Conservation (phyloP, 176 grass and related monocot species). For the Zoysia japonica region DNA sequence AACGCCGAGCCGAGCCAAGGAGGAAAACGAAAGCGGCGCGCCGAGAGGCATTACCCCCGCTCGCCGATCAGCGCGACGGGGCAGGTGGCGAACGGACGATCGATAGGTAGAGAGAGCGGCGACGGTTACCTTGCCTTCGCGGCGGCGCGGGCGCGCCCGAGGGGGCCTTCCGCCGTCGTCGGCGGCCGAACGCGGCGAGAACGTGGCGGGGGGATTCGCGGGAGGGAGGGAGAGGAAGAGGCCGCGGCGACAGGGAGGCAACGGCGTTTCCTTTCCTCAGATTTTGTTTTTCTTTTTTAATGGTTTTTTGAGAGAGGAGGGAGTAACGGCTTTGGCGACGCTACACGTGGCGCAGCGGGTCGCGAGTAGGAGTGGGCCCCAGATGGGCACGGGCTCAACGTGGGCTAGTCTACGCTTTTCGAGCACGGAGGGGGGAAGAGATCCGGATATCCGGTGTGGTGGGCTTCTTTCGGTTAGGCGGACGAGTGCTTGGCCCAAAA, state of each 20-base stretch:
- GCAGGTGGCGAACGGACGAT: background rate
- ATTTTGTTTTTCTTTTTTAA: background rate
- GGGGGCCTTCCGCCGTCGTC: background rate
- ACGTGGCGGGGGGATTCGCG: slow-evolving; percentile 20
- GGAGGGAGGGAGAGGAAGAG: background rate
- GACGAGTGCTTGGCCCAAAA: background rate
- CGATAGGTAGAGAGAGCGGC: background rate
- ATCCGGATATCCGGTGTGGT: background rate
- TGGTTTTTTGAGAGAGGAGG: background rate
- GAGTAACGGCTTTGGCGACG: slow-evolving; percentile 17
- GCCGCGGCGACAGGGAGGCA: slow-evolving; percentile 1
- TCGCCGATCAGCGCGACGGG: slow-evolving; percentile 1
- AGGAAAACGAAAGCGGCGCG: background rate
- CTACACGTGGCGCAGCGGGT: slow-evolving; percentile 5
- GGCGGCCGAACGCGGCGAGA: background rate
- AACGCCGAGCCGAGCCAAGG: background rate
- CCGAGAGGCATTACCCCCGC: slow-evolving; percentile 7
- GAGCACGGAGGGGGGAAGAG: background rate
- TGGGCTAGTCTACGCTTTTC: slow-evolving; percentile 20
- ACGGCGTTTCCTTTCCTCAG: slow-evolving; percentile 20
- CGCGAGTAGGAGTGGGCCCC: slow-evolving; percentile 1
- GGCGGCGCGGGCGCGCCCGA: background rate
- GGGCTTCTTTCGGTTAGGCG: background rate
- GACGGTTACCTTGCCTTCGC: slow-evolving; percentile 23
- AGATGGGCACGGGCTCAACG: background rate